Evolutionary conservation across 2,329 filamentous ascomycete species (phyloP), one percentile per base, ranked within the genome.

Genomic region (Penicillium hordei): DNA sequence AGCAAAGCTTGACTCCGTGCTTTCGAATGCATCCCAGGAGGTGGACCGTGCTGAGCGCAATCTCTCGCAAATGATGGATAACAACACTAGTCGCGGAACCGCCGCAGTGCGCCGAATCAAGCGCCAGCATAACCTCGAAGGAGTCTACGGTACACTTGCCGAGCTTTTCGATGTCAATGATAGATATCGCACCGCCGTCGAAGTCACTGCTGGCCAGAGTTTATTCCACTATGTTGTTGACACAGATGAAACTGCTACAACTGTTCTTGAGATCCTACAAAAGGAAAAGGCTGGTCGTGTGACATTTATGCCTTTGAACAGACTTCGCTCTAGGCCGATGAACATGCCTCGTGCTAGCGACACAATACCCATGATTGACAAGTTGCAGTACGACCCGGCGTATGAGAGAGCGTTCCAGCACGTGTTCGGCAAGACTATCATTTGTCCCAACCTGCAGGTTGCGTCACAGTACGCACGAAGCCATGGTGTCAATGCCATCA

Each of bases 201-300:
- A 99, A 76, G 91, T 96, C 66, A 94, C 93, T 51, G 94, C 93
- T 2, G 94, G 94, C 19, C 88, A 88, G 62, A 96, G 91, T 72
- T 82, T 99, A 9, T 99, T 99, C 77, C 91, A 99, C 75, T 96
- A 96, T 65, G 87, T 99, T 12, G 93, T 97, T 43, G 93, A 99
- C 72, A 93, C 89, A 49, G 91, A 95, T 60, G 86, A 89, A 40
- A 97, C 93, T 0, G 92, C 93, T 0, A 91, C 90, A 1, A 85
- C 86, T 65, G 84, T 97, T 34, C 86, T 94, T 43, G 89, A 93
- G 64, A 84, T 87, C 15, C 81, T 99, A 29, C 89, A 92, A 71
- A 88, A 87, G 63, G 86, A 91, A 65, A 89, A 87, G 60, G 89
- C 89, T 17, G 94, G 94, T 13, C 86, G 94, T 70, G 84, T 99